Evolutionary conservation across 306 rosid species (phyloP).

Genomic region (Prosopis cineraria): DNA sequence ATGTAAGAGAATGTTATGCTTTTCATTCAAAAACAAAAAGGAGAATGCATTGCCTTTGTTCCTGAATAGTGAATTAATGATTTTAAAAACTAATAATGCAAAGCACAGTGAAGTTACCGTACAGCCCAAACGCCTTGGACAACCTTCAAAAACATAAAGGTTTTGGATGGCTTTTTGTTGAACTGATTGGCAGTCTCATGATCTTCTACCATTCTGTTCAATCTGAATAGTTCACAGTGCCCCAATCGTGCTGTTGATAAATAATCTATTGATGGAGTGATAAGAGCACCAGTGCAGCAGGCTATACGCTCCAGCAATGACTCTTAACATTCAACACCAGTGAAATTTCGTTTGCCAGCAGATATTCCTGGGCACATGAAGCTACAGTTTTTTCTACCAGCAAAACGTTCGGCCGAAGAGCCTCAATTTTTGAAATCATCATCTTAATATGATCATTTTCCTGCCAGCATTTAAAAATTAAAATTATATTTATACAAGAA

Average conservation of each 20-base stretch:
- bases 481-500: background rate
- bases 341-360: constrained; percentile 67
- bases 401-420: constrained; percentile 65
- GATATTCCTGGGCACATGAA: constrained; percentile 57
- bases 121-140: constrained; percentile 75
- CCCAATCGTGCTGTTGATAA: constrained; percentile 54
- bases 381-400: constrained; percentile 75
- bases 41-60: constrained; percentile 5
- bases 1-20: background rate
- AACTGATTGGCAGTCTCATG: constrained; percentile 50
- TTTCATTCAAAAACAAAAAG: background rate
- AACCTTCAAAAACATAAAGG: constrained; percentile 76
- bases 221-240: constrained; percentile 64
- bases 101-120: constrained; percentile 46
- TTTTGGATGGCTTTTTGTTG: constrained; percentile 58
- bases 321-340: constrained; percentile 72
- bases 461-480: constrained; percentile 36
- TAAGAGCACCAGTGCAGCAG: constrained; percentile 62
- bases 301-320: constrained; percentile 65
- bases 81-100: background rate
- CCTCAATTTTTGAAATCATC: constrained; percentile 64
- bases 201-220: constrained; percentile 55
- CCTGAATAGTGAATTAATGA: background rate
- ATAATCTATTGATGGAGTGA: constrained; percentile 59
- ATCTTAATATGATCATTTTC: constrained; percentile 67